Base-by-base conservation (phyloP, 306 rosid species). In the Acacia melanoxylon region DNA sequence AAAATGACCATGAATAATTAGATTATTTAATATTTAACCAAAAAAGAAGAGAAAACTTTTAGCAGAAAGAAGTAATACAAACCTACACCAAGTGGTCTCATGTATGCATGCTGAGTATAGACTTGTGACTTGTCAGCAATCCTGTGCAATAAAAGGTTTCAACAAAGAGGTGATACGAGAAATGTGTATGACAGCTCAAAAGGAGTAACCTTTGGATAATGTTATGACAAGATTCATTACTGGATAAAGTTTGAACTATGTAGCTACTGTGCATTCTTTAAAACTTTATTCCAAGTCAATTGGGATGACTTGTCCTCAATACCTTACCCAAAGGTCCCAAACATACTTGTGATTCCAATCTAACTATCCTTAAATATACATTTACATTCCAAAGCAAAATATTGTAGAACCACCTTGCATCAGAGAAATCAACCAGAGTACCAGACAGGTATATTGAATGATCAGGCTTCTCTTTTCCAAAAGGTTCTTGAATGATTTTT, bases 51-150 rank as follows among this genome's bases (percentile, higher is more conserved):
- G 41, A 29, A 76, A n/a, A 20, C 20, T 27, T 65, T 13, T 24
- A 66, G 22, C 41, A 16, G 25, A 44, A 44, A 70, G 59, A 74
- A 15, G 56, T 35, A 82, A 58, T 46, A 86, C 91, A 14, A 29
- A 91, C 93, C 96, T 83, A 89, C 92, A 72, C 96, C 96, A 63
- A 91, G 93, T 12, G 96, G 96, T 82, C 96, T 88, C 96, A 91
- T 91, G 72, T 91, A 91, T 44, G 92, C 96, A 85, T 89, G 96
- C 49, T 91, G 93, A 27, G 96, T 89, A 79, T 91, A 91, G 80
- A 91, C 83, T 82, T 91, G 96, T 41, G 96, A 91, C 82, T 91
- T 91, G 83, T 91, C 90, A 27, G 93, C 93, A 85, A 89, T 89
- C 93, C 96, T 91, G 78, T 63, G 42, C 56, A 82, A 81, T 61